phyloP scores from a whole-genome alignment of 805 yeast species.

The Candida cerambycidarum region DNA sequence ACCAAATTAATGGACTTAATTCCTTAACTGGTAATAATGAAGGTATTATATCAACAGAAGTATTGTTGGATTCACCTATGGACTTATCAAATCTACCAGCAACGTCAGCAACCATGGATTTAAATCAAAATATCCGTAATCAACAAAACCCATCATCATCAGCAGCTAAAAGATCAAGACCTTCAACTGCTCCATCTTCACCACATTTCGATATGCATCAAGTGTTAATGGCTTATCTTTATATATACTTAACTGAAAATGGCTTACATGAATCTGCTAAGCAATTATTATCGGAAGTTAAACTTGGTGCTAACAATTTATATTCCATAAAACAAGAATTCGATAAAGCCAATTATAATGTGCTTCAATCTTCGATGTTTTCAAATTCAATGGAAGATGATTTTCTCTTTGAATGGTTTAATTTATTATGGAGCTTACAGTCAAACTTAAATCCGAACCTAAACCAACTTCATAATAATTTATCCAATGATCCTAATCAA shows the following conservation, averaged over 20 bases:
- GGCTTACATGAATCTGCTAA: slow-evolving; percentile 52
- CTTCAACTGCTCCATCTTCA: slow-evolving; percentile 10
- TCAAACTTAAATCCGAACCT: slow-evolving; percentile 38
- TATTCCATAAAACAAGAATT: slow-evolving; percentile 12
- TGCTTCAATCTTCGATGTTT: slow-evolving; percentile 28
- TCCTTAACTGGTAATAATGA: background rate
- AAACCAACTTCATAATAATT: slow-evolving; percentile 20
- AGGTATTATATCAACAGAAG: background rate
- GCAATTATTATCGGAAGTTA: slow-evolving; percentile 30
- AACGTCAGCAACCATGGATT: background rate
- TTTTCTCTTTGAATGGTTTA: slow-evolving; percentile 59
- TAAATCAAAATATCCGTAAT: background rate
- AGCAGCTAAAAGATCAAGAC: slow-evolving; percentile 3
- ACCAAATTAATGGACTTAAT: slow-evolving; percentile 1
- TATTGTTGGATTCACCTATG: slow-evolving; percentile 3
- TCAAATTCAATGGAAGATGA: slow-evolving; percentile 40
- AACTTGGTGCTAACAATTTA: slow-evolving; percentile 12
- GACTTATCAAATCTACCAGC: background rate
- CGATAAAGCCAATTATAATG: slow-evolving; percentile 17
- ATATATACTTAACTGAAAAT: slow-evolving; percentile 48
- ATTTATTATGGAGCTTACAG: slow-evolving; percentile 49
- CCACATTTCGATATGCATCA: slow-evolving; percentile 29
- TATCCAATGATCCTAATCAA: slow-evolving; percentile 9
- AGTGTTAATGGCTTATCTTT: slow-evolving; percentile 51
- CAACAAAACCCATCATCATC: background rate